Base-by-base conservation (phyloP, 805 yeast genomes). In the Wickerhamiella shivajii region DNA sequence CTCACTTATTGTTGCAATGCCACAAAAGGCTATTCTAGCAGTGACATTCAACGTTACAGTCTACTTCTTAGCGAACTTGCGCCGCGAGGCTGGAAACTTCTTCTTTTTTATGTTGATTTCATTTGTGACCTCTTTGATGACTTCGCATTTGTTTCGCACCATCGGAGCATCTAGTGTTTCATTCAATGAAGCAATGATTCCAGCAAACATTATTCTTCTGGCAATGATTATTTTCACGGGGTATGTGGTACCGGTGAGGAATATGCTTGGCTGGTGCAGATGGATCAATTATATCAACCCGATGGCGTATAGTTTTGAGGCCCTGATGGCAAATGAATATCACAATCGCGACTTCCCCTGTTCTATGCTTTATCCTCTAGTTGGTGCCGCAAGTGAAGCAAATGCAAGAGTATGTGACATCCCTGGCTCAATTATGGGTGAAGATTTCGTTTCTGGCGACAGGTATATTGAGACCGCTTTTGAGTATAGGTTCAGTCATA, bases 191-290 rank as follows among this genome's bases (percentile, higher is more conserved):
- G 81, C 83, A 3, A 72, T 69, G 57, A 63, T 74, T n/a, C 46
- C 73, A 17, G 68, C 74, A 7, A 77, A 79, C 55, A 41, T 72
- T 12, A 39, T 63, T 13, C 53, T 74, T 47, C 50, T 75, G 41
- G 58, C 61, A 4, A 45, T 69, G 38, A 57, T 66, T 18, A 55
- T 71, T 41, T 76, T 74, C 53, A 66, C 80, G n/a, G 77, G 81
- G 18, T 55, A 50, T 51, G 64, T 72, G 58, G 64, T 74, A 43
- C 79, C 77, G 34, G 52, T 65, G 24, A 64, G 66, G 3, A 58
- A 63, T 6, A 69, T 74, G 74, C 72, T 69, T 42, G 73, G 71
- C 26, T 77, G 85, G 85, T 73, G 74, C 42, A 64, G 69, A 38
- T 74, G 79, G 77, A 57, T 74, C 27, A 63, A 67, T 22, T 72